phyloP scores from a whole-genome alignment of 1,139 yeast genomes.

The Hemisphaericaspora xylofermentans region DNA sequence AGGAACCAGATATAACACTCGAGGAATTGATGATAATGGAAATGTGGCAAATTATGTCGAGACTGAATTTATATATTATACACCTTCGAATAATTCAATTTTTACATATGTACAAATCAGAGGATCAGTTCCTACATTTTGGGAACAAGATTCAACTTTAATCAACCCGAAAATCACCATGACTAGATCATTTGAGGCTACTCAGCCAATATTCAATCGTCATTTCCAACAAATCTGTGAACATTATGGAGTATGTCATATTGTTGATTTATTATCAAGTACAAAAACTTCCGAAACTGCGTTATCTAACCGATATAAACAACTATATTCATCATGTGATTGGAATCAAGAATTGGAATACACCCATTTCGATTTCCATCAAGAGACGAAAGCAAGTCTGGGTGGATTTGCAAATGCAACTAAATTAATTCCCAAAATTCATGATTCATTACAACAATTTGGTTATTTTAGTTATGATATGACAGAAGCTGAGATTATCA shows the following conservation, averaged over 20 bases:
- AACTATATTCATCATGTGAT: slow-evolving; percentile 48
- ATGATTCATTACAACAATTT: slow-evolving; percentile 67
- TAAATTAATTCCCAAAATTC: slow-evolving; percentile 62
- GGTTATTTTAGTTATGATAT: slow-evolving; percentile 76
- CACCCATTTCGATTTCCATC: slow-evolving; percentile 92
- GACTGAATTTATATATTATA: slow-evolving; percentile 75
- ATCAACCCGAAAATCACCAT: slow-evolving; percentile 84
- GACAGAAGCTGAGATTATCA: slow-evolving; percentile 46
- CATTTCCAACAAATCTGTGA: slow-evolving; percentile 73
- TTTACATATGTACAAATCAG: slow-evolving; percentile 84
- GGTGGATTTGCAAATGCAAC: slow-evolving; percentile 87
- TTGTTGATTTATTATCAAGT: slow-evolving; percentile 74
- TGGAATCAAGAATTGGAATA: slow-evolving; percentile 51
- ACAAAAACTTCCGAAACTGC: slow-evolving; percentile 76
- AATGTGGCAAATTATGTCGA: slow-evolving; percentile 93
- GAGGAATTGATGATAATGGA: slow-evolving; percentile 96
- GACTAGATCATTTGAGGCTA: slow-evolving; percentile 86
- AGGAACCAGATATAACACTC: slow-evolving; percentile 88
- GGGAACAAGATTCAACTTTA: slow-evolving; percentile 94
- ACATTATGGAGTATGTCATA: slow-evolving; percentile 83
- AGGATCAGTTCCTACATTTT: slow-evolving; percentile 94
- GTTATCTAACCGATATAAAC: slow-evolving; percentile 64
- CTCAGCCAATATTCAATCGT: slow-evolving; percentile 83
- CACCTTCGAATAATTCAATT: slow-evolving; percentile 42
- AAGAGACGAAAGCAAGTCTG: slow-evolving; percentile 67